Evolutionary conservation across 164 flowering plant genomes (phyloP).

Genomic region (Sextonia rubra): DNA sequence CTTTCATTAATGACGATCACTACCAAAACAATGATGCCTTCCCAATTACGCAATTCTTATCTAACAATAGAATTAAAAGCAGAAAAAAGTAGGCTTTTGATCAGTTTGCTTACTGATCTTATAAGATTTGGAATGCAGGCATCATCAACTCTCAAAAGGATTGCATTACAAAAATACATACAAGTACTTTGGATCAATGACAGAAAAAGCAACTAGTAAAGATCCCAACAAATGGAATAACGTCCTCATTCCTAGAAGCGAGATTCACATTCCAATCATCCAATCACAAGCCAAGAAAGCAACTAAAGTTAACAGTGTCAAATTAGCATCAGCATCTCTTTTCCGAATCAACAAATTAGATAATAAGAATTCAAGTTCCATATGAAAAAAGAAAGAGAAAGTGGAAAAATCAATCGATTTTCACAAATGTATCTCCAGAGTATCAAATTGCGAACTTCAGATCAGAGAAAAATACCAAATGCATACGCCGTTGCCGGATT

Average conservation of each 20-base stretch:
- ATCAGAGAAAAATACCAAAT: slow-evolving; percentile 50
- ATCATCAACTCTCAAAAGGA: background rate
- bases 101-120: background rate
- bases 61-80: background rate
- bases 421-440: background rate
- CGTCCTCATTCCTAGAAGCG: background rate
- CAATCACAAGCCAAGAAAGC: background rate
- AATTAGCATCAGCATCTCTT: background rate
- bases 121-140: background rate
- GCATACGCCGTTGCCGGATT: slow-evolving; percentile 89
- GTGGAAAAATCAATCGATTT: background rate
- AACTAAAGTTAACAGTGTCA: background rate
- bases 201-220: background rate
- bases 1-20: too few species aligned
- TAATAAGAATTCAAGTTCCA: background rate
- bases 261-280: background rate
- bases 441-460: slow-evolving; percentile 3
- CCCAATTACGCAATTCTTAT: background rate
- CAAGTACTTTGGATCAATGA: background rate
- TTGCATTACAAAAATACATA: background rate
- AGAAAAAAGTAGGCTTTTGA: background rate
- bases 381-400: background rate
- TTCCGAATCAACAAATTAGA: background rate
- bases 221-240: background rate
- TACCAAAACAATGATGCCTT: background rate